These are phyloP conservation scores for Fusarium subtropicale DNA, from an alignment of 2,329 filamentous ascomycete species.

Conservation along the genomic window DNA sequence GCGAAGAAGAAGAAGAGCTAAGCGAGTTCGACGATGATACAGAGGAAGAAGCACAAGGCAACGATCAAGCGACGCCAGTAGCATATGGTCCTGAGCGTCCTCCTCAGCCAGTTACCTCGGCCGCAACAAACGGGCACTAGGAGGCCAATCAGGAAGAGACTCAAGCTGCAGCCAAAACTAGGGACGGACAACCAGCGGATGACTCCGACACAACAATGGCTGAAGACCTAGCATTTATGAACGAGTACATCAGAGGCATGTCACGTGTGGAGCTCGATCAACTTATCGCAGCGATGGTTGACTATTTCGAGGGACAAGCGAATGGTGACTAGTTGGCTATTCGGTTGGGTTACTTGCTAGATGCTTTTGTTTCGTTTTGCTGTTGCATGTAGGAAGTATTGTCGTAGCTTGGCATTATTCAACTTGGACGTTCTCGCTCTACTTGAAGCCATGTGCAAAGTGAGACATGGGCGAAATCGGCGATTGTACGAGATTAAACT, in stretches of 20 bases:
- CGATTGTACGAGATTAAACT: background rate
- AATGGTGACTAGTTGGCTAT: slow-evolving; percentile 30
- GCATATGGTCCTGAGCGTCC: slow-evolving; percentile 63
- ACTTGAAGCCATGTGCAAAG: slow-evolving; percentile 1
- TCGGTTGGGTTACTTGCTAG: slow-evolving; percentile 34
- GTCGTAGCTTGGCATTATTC: slow-evolving; percentile 45
- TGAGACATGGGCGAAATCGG: slow-evolving; percentile 18
- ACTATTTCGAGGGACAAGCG: slow-evolving; percentile 11
- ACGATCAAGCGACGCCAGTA: slow-evolving; percentile 53
- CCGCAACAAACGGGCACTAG: slow-evolving; percentile 60
- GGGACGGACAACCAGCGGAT: background rate
- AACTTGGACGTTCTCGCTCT: slow-evolving; percentile 35
- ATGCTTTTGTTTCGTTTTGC: slow-evolving; percentile 36
- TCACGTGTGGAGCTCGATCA: slow-evolving; percentile 9
- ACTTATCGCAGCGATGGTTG: slow-evolving; percentile 24
- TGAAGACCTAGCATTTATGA: background rate
- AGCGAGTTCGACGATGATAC: slow-evolving; percentile 74
- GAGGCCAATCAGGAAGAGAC: slow-evolving; percentile 41
- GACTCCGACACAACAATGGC: background rate
- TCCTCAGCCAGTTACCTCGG: slow-evolving; percentile 52
- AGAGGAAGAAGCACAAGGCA: slow-evolving; percentile 61
- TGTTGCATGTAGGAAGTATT: slow-evolving; percentile 45
- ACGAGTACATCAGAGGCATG: slow-evolving; percentile 9
- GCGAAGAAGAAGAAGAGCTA: slow-evolving; percentile 68
- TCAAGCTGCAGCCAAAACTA: slow-evolving; percentile 26